Evolutionary conservation across 257 asterid species (phyloP), one percentile per base, ranked within the genome.

Genomic region (Primulina eburnea): DNA sequence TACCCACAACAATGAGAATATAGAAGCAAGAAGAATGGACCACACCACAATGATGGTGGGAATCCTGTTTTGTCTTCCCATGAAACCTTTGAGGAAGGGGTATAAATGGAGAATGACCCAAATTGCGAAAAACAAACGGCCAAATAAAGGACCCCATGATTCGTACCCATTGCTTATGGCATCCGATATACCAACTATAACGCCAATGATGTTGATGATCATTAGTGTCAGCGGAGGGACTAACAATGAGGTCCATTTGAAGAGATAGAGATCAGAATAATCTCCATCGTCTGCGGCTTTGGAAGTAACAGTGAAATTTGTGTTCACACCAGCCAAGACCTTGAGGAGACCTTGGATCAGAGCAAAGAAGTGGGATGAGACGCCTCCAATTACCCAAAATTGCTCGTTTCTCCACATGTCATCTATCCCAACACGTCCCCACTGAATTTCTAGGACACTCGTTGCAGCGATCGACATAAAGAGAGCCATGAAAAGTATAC

Each of bases 351-450:
- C 88, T 79, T 84, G 84, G 59, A 84, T 74, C 61, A 84, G 86
- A 59, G 88, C 88, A 64, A 84, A 84, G 16, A 84, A 74, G 78
- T 84, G 88, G 0, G 88, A 52, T 8, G 86, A 84, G 32, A 74
- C 86, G 35, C 88, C 88, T 66, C 88, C 88, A 52, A 84, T 84
- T 29, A 84, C 88, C 88, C 88, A 84, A 65, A 84, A 84, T 75
- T 84, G 88, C 80, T 83, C 88, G 57, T 83, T 83, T 74, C 88
- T 83, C 88, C 88, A 83, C 88, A 85, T 81, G 57, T 83, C 86
- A 28, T 84, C 88, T 28, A 84, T 60, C 53, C 77, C 79, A 16
- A 84, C 88, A 43, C 84, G 84, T 59, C 88, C 88, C 88, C 88
- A 84, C 67, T 77, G 84, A 82, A 84, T 84, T 75, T 84, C 88